Evolutionary conservation across 805 yeast genomes (phyloP).

Genomic region (Metschnikowia shivogae): DNA sequence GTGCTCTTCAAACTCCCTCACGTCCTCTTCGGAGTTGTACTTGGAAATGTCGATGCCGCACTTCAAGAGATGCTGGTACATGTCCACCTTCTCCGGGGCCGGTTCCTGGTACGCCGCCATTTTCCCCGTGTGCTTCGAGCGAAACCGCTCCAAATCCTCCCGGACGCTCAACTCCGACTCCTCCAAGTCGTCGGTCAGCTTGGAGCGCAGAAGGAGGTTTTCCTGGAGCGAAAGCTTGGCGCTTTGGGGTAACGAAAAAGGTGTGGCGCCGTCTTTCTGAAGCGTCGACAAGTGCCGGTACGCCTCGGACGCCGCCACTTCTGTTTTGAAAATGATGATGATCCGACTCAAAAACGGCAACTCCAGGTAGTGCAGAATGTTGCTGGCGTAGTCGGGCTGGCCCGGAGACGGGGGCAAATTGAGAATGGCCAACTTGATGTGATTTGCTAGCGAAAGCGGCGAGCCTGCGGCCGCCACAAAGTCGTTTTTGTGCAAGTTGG

Average conservation of each 20-base stretch:
- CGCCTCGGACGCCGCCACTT: slow-evolving; percentile 24
- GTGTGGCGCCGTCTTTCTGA: not conserved
- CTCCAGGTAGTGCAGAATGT: slow-evolving; percentile 35
- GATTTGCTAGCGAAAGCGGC: slow-evolving; percentile 31
- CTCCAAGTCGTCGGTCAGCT: slow-evolving; percentile 23
- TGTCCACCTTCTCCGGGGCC: slow-evolving; percentile 30
- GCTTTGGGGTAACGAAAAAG: slow-evolving; percentile 13
- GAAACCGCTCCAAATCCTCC: slow-evolving; percentile 24
- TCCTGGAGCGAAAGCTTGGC: slow-evolving; percentile 35
- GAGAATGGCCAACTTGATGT: slow-evolving; percentile 30
- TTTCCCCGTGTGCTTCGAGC: slow-evolving; percentile 14
- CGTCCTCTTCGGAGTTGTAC: slow-evolving; percentile 22
- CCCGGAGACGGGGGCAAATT: slow-evolving; percentile 17
- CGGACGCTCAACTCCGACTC: slow-evolving; percentile 20
- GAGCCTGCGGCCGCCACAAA: slow-evolving; percentile 20
- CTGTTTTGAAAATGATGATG: slow-evolving; percentile 35
- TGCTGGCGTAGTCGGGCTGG: slow-evolving; percentile 18
- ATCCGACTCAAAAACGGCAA: slow-evolving; percentile 36
- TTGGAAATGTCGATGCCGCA: slow-evolving; percentile 29
- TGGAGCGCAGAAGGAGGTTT: slow-evolving; percentile 33
- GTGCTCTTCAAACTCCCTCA: slow-evolving; percentile 18
- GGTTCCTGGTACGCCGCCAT: slow-evolving; percentile 29
- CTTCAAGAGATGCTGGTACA: slow-evolving; percentile 24
- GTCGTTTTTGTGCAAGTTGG: slow-evolving; percentile 29
- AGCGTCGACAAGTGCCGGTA: slow-evolving; percentile 19